These are phyloP conservation scores for Boletus sp. DNA, from an alignment of 768 basidiomycete species.

Conservation along the genomic window DNA sequence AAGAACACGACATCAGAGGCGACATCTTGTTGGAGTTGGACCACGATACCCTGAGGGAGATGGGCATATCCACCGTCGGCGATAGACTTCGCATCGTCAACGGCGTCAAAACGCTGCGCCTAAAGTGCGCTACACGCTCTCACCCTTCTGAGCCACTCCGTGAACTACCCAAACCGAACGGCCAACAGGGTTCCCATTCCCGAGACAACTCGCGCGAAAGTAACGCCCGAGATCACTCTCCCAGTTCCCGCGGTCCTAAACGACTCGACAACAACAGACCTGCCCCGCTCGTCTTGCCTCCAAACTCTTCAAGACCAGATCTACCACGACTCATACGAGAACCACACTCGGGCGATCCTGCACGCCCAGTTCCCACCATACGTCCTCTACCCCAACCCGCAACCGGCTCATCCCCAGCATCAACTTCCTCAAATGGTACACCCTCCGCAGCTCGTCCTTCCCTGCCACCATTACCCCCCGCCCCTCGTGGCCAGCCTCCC, in stretches of 20 bases:
- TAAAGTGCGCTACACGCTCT: conserved; percentile 42
- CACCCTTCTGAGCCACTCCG: not conserved
- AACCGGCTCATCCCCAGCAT: conserved; percentile 9
- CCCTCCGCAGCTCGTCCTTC: conserved; percentile 42
- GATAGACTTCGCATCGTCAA: conserved; percentile 86
- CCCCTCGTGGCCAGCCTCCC: conserved; percentile 66
- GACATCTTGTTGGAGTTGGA: conserved; percentile 92
- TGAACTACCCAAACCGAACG: conserved; percentile 9
- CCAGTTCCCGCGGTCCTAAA: conserved; percentile 37
- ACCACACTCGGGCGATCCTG: conserved; percentile 52
- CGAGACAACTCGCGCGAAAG: conserved; percentile 23
- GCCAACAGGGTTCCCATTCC: conserved; percentile 14
- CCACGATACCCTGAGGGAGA: conserved; percentile 82
- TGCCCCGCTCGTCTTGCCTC: conserved; percentile 75
- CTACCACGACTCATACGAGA: conserved; percentile 75
- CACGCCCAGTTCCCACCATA: conserved; percentile 25
- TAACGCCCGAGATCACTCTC: conserved; percentile 19
- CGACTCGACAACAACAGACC: conserved; percentile 66
- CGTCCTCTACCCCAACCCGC: conserved; percentile 34
- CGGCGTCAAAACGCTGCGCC: conserved; percentile 78
- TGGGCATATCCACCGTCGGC: conserved; percentile 86
- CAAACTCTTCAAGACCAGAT: conserved; percentile 51
- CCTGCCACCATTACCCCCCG: conserved; percentile 68
- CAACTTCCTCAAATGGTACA: conserved; percentile 28
- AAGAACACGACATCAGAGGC: conserved; percentile 86